These are phyloP conservation scores for Taiwanofungus camphoratus DNA, from an alignment of 1,284 basidiomycete genomes.

Conservation along the genomic window DNA sequence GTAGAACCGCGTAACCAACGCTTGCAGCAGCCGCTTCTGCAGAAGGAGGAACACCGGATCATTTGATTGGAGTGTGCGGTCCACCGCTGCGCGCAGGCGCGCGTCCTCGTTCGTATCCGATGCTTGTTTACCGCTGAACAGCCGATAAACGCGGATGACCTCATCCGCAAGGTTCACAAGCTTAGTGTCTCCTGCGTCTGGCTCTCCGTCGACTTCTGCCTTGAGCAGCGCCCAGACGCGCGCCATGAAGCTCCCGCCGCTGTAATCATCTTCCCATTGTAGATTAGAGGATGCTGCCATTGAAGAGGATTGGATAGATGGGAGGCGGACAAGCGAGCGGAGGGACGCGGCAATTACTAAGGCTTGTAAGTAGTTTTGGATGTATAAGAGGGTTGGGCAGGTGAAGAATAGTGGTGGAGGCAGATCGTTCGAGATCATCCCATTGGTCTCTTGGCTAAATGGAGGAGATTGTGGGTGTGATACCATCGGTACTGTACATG, in stretches of 20 bases:
- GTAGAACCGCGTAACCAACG: constrained; percentile 34
- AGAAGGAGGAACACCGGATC: constrained; percentile 65
- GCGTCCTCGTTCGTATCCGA: constrained; percentile 39
- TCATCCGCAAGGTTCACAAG: constrained; percentile 67
- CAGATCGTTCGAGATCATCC: constrained; percentile 33
- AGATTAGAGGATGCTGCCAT: constrained; percentile 3
- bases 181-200: constrained; percentile 39
- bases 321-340: constrained; percentile 45
- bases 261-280: constrained; percentile 2
- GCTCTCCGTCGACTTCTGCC: constrained; percentile 46
- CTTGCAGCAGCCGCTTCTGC: constrained; percentile 46
- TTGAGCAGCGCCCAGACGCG: constrained; percentile 63
- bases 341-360: constrained; percentile 60
- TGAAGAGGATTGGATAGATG: constrained; percentile 13
- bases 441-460: constrained; percentile 15
- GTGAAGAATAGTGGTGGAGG: constrained; percentile 61
- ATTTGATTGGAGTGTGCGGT: constrained; percentile 49
- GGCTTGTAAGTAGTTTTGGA: constrained; percentile 69
- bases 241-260: constrained; percentile 38
- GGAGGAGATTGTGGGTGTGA: constrained; percentile 10
- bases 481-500: constrained; percentile 35
- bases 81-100: constrained; percentile 49
- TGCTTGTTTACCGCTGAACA: constrained; percentile 11
- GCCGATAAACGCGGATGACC: constrained; percentile 42
- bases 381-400: constrained; percentile 42